Conservation (phyloP, 768 basidiomycete genomes). For the Panaeolus papilionaceus region DNA sequence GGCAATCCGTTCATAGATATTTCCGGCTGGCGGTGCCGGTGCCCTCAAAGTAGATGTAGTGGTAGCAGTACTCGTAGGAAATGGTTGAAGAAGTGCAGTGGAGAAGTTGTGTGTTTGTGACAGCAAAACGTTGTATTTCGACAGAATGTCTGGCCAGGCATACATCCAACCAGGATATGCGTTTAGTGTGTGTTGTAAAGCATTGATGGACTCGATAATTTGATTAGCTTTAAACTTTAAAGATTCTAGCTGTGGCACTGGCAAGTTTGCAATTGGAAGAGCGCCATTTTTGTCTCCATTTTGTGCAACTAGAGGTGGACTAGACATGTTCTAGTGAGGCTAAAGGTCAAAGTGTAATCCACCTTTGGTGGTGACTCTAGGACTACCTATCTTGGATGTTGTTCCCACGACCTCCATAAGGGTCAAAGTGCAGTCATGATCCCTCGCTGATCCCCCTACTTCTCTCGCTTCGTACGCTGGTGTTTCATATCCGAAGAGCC, state of each 20-base stretch:
- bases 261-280: slow-evolving; percentile 43
- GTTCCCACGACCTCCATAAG: not conserved
- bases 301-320: not conserved
- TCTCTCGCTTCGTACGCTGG: too few species aligned
- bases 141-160: slow-evolving; percentile 85
- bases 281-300: slow-evolving; percentile 10
- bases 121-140: slow-evolving; percentile 85
- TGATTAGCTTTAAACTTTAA: slow-evolving; percentile 78
- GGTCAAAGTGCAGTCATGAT: too few species aligned
- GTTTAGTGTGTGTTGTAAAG: slow-evolving; percentile 69
- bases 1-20: slow-evolving; percentile 69
- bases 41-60: slow-evolving; percentile 25
- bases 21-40: slow-evolving; percentile 34
- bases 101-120: slow-evolving; percentile 85
- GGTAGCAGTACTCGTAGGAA: slow-evolving; percentile 27
- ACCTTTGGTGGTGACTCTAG: not conserved
- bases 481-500: too few species aligned
- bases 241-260: slow-evolving; percentile 76
- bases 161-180: slow-evolving; percentile 66
- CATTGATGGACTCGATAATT: slow-evolving; percentile 78
- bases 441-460: too few species aligned
- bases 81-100: slow-evolving; percentile 56
- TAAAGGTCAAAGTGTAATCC: not conserved
- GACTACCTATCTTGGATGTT: not conserved
- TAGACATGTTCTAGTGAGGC: not conserved